Evolutionary conservation across 1,284 basidiomycete species (phyloP), one percentile per base, ranked within the genome.

Genomic region (Butyriboletus appendiculatus): DNA sequence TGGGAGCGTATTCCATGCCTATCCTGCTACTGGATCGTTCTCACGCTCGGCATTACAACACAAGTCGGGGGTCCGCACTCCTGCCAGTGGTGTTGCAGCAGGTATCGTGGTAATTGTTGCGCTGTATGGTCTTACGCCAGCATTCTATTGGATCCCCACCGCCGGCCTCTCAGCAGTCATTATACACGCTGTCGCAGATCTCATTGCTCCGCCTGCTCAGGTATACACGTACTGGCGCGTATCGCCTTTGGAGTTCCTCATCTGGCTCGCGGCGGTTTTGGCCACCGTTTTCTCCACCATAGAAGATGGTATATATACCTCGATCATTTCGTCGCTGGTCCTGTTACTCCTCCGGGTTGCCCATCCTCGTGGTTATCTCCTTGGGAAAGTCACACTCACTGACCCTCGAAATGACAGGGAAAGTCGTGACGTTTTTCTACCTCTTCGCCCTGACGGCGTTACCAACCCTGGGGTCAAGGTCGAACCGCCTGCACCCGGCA

Each of bases 11-110:
- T 97, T 98, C 72, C 83, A 85, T 54, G 96, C 94, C 2, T 99
- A 98, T 73, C 95, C 96, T 9, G 94, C 96, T 0, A 99, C 97
- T 9, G 97, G 96, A 15, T 98, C 96, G 0, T 99, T 99, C 82
- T 98, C 95, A 38, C 93, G 96, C 35, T 94, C 95, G 4, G 96
- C 96, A 1, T 81, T 99, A 71, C 95, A 98, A 76, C 89, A 92
- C 50, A 97, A 97, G 76, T 96, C 93, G 0, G 96, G 96, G 56
- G 96, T 98, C 20, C 88, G 96, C 59, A 98, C 96, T 8, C 97
- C 96, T 7, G 78, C 90, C 15, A 95, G 92, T 9, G 96, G 97
- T 63, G 83, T 96, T 64, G 73, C 93, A 62, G 93, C 93, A 14
- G 90, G 92, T 48, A 72, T 98, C 48, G 86, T 96, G 44, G 95